Evolutionary conservation across 768 basidiomycete species (phyloP), one percentile per base, ranked within the genome.

Genomic region (Termitomyces eurrhizus): DNA sequence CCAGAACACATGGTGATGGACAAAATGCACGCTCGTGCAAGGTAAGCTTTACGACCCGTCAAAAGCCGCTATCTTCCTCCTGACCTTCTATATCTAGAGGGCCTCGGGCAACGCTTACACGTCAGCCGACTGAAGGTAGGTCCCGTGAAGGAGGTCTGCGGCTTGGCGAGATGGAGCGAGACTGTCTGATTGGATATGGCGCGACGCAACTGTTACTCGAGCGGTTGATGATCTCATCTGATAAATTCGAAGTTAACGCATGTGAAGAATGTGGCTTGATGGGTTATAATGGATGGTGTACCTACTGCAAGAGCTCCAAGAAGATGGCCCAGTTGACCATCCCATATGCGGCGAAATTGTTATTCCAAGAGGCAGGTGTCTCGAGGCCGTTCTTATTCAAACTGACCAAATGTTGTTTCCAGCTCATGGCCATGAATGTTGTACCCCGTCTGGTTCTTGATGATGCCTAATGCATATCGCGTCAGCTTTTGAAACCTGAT

Each of bases 21-120:
- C 81, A 99, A 99, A 81, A 99, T 99, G 97, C 97, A 99, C 68
- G 97, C 97, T 65, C 89, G 97, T 60, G 95, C 97, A 54, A 89
- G 93, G 93, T 89, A 72, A 67, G 68, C 54, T 62, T 59, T 50
- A 62, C 9, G 33, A 42, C 49, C 59, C 57, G 32, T 29, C 44
- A 36, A 54, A 49, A 56, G 56, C 52, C 56, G 46, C 56, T 35
- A 35, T 45, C n/a, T 44, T 33, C 59, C 39, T 33, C 50, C 41
- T 65, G 59, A 65, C 58, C 32, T 18, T 53, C 48, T 58, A 18
- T 42, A 32, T 53, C 44, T 72, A 95, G 93, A 69, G 96, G 97
- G 16, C 97, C 97, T 50, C 90, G 95, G 70, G 97, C 97, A 11
- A 95, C 94, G 24, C 76, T 99, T 56, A 99, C 97, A 2, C 87